A percentile compares a stretch with the other conserved stretches of the same genome.
Conservation (phyloP, 2,329 filamentous ascomycete species). For the Cladophialophora carrionii region DNA sequence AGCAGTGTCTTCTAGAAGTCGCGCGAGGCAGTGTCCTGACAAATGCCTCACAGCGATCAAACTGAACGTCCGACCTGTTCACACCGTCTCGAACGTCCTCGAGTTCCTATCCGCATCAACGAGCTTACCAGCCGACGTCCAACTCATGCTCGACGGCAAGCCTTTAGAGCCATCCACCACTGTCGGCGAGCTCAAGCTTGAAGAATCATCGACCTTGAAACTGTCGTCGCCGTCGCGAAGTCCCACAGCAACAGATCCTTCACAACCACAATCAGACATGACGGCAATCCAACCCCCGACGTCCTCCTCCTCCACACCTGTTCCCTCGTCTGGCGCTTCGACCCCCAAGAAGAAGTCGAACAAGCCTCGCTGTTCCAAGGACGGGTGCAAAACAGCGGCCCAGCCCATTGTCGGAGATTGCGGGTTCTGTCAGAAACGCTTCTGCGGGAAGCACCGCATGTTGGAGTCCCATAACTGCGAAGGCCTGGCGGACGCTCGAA, state of each 20-base stretch:
- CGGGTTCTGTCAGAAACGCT: slow-evolving; percentile 89
- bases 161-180: slow-evolving; percentile 51
- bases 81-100: slow-evolving; percentile 59
- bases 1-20: slow-evolving; percentile 39
- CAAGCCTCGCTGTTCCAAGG: slow-evolving; percentile 77
- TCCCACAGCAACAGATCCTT: slow-evolving; percentile 29
- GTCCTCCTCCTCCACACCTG: slow-evolving; percentile 39
- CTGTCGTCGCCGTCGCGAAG: slow-evolving; percentile 48
- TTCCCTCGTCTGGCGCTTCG: slow-evolving; percentile 54
- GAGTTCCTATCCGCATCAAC: slow-evolving; percentile 62
- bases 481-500: slow-evolving; percentile 95
- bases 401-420: slow-evolving; percentile 97
- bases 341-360: slow-evolving; percentile 52
- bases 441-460: slow-evolving; percentile 92
- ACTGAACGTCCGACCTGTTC: slow-evolving; percentile 58
- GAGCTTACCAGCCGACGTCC: slow-evolving; percentile 56
- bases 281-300: slow-evolving; percentile 56
- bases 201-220: slow-evolving; percentile 35
- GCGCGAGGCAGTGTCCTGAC: slow-evolving; percentile 17
- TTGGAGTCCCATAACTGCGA: slow-evolving; percentile 93
- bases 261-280: slow-evolving; percentile 50
- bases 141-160: slow-evolving; percentile 62
- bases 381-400: slow-evolving; percentile 82
- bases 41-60: slow-evolving; percentile 54
- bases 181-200: slow-evolving; percentile 36